phyloP scores from a whole-genome alignment of 768 basidiomycete genomes.

The Macrolepiota albuminosa region DNA sequence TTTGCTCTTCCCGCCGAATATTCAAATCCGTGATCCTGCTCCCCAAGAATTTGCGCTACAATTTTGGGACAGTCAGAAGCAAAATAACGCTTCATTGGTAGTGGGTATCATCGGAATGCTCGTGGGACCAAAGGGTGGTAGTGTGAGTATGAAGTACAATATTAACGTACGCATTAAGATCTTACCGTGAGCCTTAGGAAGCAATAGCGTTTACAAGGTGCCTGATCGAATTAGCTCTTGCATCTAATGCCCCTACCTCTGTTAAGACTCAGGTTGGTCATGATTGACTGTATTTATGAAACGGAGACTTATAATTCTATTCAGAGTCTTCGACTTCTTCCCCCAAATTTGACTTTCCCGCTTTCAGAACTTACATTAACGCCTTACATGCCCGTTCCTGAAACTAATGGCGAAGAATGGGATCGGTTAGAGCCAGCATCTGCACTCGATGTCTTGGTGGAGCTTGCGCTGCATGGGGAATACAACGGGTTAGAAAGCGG shows the following conservation, averaged over 20 bases:
- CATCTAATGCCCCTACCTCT: slow-evolving; percentile 88
- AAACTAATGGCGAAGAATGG: slow-evolving; percentile 90
- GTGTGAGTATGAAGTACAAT: slow-evolving; percentile 35
- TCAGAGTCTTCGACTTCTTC: slow-evolving; percentile 44
- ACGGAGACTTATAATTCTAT: slow-evolving; percentile 8
- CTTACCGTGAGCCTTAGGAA: slow-evolving; percentile 46
- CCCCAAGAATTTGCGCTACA: slow-evolving; percentile 92
- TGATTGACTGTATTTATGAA: background rate
- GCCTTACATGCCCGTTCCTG: slow-evolving; percentile 71
- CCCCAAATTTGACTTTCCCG: slow-evolving; percentile 49
- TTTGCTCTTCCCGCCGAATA: slow-evolving; percentile 63
- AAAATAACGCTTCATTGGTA: slow-evolving; percentile 72
- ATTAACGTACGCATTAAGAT: background rate
- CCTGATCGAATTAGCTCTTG: slow-evolving; percentile 81
- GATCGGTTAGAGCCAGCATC: slow-evolving; percentile 79
- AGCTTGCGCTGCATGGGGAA: slow-evolving; percentile 84
- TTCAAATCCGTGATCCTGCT: slow-evolving; percentile 51
- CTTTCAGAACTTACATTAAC: slow-evolving; percentile 65
- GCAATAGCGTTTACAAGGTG: slow-evolving; percentile 61
- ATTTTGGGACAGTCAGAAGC: slow-evolving; percentile 93
- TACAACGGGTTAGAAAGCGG: slow-evolving; percentile 64
- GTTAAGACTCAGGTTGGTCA: slow-evolving; percentile 77
- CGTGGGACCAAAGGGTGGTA: slow-evolving; percentile 63
- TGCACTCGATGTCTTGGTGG: slow-evolving; percentile 78
- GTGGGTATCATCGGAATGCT: slow-evolving; percentile 85